Evolutionary conservation across 208 protist species (phyloP).

Genomic region (Trypanosoma boissoni): DNA sequence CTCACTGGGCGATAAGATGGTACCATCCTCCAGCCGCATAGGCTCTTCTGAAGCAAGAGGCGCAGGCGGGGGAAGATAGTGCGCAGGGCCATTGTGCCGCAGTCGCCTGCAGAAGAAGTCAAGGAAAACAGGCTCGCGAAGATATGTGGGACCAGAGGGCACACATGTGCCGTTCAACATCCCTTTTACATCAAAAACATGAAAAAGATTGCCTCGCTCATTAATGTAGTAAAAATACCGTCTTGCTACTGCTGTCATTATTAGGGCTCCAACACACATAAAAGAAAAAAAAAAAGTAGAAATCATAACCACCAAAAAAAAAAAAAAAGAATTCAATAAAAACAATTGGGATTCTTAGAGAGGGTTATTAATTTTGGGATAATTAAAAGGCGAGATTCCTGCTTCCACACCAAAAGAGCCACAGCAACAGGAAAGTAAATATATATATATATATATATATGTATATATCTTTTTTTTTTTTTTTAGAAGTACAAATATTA

Average conservation of each 20-base stretch:
- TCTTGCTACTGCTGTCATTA: slow-evolving; percentile 11
- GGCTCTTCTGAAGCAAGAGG: not conserved
- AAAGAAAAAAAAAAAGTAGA: slow-evolving; percentile 19
- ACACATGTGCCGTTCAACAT: slow-evolving; percentile 14
- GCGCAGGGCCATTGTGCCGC: slow-evolving; percentile 18
- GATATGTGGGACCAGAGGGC: slow-evolving; percentile 29
- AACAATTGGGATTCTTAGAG: too few relatives aligned
- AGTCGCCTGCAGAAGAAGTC: slow-evolving; percentile 30
- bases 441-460: too few relatives aligned
- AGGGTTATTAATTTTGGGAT: not conserved
- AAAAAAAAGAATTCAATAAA: too few relatives aligned
- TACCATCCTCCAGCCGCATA: slow-evolving; percentile 14
- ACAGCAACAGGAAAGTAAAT: slow-evolving; percentile 13
- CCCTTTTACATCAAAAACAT: slow-evolving; percentile 38
- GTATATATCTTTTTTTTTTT: slow-evolving; percentile 22
- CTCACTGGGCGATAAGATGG: slow-evolving; percentile 13
- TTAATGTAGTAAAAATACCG: slow-evolving; percentile 43
- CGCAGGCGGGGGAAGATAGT: not conserved
- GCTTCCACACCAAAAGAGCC: not conserved
- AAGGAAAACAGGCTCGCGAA: slow-evolving; percentile 27
- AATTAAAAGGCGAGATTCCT: not conserved
- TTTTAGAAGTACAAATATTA: slow-evolving; percentile 8
- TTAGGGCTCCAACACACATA: not conserved
- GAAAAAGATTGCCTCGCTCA: slow-evolving; percentile 38
- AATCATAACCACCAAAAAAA: not conserved